Evolutionary conservation across 2,329 filamentous ascomycete genomes (phyloP), one percentile per base, ranked within the genome.

Genomic region (Talaromyces albobiverticillius): DNA sequence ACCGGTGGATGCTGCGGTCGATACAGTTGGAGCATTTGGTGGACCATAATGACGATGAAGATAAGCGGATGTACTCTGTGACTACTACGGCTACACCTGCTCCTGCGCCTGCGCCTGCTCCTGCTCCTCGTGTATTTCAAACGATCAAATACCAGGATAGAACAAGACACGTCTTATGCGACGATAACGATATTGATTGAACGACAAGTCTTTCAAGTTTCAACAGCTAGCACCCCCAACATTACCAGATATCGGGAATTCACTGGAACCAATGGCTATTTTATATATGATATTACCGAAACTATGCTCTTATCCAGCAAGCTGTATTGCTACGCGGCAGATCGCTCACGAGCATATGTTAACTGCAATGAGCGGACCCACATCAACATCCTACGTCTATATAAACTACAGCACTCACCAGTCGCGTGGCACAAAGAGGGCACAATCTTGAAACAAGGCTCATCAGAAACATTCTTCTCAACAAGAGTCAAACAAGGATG

Each of bases 151-250:
- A 40, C 36, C 16, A 40, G 36, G 18, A 16, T 10, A 18, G 36
- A 40, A 20, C 36, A 22, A 40, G 41, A 13, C 16, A 31, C 4
- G 18, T 47, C 4, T 23, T 55, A 2, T 51, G 31, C 8, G 42
- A 51, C 16, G 26, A 41, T 29, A 51, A 46, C 22, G 53, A 55
- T n/a, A 42, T 55, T n/a, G 53, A 55, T 47, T 55, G 38, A 50
- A 34, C 22, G 45, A n/a, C n/a, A n/a, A n/a, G n/a, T n/a, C n/a
- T n/a, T n/a, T n/a, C n/a, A n/a, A n/a, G n/a, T n/a, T n/a, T n/a
- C n/a, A n/a, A n/a, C n/a, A n/a, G n/a, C n/a, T n/a, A n/a, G n/a
- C n/a, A n/a, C n/a, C n/a, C n/a, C n/a, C n/a, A n/a, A n/a, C n/a
- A n/a, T n/a, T n/a, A n/a, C n/a, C n/a, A n/a, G n/a, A n/a, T n/a